Conservation (phyloP, 257 asterid genomes). For the Solanum okadae region DNA sequence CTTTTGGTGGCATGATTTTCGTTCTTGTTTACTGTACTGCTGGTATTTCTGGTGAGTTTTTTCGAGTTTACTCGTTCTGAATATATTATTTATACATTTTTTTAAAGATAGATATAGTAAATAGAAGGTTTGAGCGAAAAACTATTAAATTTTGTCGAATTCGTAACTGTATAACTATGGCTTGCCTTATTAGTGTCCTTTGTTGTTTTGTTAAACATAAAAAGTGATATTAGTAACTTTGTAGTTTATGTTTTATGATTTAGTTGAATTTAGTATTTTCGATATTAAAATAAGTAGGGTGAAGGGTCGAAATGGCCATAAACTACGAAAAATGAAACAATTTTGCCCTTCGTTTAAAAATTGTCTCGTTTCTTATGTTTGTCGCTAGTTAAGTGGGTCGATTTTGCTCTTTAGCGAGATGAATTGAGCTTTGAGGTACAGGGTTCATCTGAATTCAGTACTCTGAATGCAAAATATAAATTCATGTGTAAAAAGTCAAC, state of each 20-base stretch:
- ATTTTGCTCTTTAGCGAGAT: background rate
- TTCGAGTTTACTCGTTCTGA: background rate
- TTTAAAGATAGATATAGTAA: background rate
- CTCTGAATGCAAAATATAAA: background rate
- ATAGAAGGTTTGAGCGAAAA: background rate
- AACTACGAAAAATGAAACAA: background rate
- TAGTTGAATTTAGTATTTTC: background rate
- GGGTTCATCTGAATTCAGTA: background rate
- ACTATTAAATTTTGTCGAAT: background rate
- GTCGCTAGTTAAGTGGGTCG: background rate
- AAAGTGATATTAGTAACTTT: background rate
- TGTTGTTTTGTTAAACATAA: background rate
- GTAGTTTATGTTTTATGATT: background rate
- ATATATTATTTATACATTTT: background rate
- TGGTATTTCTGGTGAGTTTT: slow-evolving; percentile 57
- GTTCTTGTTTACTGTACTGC: slow-evolving; percentile 81
- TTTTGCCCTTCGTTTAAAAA: background rate
- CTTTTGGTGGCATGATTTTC: slow-evolving; percentile 78
- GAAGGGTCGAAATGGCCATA: background rate
- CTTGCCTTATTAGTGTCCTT: too few species aligned
- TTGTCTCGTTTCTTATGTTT: background rate
- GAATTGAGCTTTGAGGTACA: background rate
- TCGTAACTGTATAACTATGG: too few species aligned
- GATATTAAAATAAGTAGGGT: background rate
- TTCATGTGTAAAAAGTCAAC: background rate